Base-by-base conservation (phyloP, 2,329 filamentous ascomycete species). In the Basipetospora chlamydospora region DNA sequence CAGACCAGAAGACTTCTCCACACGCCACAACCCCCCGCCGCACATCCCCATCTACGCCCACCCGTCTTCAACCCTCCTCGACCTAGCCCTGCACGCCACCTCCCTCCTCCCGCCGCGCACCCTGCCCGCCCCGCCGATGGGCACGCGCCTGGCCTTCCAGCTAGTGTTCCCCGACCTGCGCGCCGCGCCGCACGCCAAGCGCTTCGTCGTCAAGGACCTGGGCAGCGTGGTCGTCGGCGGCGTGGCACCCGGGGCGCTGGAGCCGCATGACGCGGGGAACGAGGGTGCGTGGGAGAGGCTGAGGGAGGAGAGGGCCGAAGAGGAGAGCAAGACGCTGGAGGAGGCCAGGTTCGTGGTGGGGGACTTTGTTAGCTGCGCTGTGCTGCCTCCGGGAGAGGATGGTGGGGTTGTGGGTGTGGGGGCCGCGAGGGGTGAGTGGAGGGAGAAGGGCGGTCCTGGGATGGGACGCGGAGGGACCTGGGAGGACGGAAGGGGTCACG, bases 21-120 rank as follows among this genome's bases (percentile, higher is more conserved):
- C 73, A 15, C 47, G 62, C 38, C 51, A 62, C 39, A n/a, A n/a
- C n/a, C 67, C 82, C 16, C 74, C 78, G 35, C 62, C 77, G 6
- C 72, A 80, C 52, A 64, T 93, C 18, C 70, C 82, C 42, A 77
- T 95, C 48, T 87, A 95, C 64, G 87, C 86, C 39, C 93, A 85
- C 81, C 70, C 75, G 39, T 75, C 73, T 48, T 88, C 82, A 59
- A 85, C 81, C 3, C 69, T 96, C 17, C 66, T 70, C 45, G 86
- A 95, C 56, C 74, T 96, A 25, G 77, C 80, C 16, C 73, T 82
- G 39, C 77, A 88, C 37, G 70, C 96, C 39, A 71, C 73, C 33
- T 71, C 73, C 35, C 69, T 79, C 1, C 64, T 55, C 33, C 35
- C 41, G 2, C 80, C 82, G 0, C 59, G 64, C 2, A 60, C 85